These are phyloP conservation scores for Rhodotorula babjevae DNA, from an alignment of 768 basidiomycete genomes.

Conservation along the genomic window DNA sequence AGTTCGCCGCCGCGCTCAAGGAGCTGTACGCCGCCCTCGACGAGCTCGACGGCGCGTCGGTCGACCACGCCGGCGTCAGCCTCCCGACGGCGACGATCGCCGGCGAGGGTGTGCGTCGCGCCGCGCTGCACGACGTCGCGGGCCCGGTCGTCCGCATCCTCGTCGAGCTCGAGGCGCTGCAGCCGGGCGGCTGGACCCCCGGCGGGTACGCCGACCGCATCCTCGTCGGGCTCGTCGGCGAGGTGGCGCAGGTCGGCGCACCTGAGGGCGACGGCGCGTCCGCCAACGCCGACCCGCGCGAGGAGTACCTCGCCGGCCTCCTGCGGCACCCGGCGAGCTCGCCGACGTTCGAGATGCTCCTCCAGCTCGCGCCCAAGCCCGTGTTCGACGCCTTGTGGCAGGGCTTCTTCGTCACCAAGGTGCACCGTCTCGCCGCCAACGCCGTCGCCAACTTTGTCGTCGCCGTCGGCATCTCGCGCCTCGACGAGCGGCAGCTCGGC, in stretches of 20 bases:
- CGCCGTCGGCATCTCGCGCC: slow-evolving; percentile 67
- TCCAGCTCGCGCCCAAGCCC: slow-evolving; percentile 58
- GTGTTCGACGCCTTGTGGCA: slow-evolving; percentile 69
- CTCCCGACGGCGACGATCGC: slow-evolving; percentile 9
- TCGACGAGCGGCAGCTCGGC: slow-evolving; percentile 57
- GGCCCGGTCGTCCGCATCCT: slow-evolving; percentile 29
- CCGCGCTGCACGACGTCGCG: slow-evolving; percentile 36
- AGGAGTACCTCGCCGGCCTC: slow-evolving; percentile 65
- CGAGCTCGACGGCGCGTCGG: slow-evolving; percentile 34
- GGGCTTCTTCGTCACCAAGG: slow-evolving; percentile 67
- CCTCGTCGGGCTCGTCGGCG: slow-evolving; percentile 31
- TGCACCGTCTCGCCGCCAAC: slow-evolving; percentile 69
- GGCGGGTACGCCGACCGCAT: slow-evolving; percentile 35
- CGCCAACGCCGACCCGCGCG: slow-evolving; percentile 56
- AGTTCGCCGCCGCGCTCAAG: slow-evolving; percentile 18
- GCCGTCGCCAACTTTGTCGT: slow-evolving; percentile 93
- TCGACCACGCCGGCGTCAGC: slow-evolving; percentile 5
- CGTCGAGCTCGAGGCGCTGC: slow-evolving; percentile 30
- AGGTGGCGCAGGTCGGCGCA: background rate
- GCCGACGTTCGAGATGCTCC: slow-evolving; percentile 77
- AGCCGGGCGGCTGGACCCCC: slow-evolving; percentile 15
- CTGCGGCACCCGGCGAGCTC: slow-evolving; percentile 83
- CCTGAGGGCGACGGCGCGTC: slow-evolving; percentile 13
- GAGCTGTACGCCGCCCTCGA: slow-evolving; percentile 45
- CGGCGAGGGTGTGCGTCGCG: slow-evolving; percentile 33